These are phyloP conservation scores for Penicillium canescens DNA, from an alignment of 495 filamentous ascomycete species.

Conservation along the genomic window DNA sequence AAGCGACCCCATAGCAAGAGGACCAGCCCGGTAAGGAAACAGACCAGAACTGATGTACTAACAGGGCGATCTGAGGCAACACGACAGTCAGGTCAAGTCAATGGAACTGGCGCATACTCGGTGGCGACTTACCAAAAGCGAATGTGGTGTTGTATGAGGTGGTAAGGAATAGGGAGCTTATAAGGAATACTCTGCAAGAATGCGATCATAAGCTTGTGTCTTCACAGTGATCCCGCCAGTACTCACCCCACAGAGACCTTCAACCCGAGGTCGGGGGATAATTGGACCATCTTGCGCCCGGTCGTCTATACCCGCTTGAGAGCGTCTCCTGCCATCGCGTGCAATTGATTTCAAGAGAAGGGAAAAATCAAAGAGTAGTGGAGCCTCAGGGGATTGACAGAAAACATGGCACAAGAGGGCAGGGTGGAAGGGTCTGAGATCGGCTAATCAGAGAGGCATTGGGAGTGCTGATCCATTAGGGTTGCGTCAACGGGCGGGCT, in stretches of 20 bases:
- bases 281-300: constrained; percentile 29
- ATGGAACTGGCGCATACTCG: background rate
- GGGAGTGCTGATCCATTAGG: constrained; percentile 18
- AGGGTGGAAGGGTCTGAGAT: constrained; percentile 1
- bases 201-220: constrained; percentile 11
- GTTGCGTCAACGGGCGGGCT: constrained; percentile 24
- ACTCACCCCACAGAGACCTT: constrained; percentile 42
- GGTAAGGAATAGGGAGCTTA: constrained; percentile 35
- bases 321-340: constrained; percentile 15
- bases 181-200: constrained; percentile 32
- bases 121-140: constrained; percentile 39
- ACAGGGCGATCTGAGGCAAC: constrained; percentile 40
- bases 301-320: background rate
- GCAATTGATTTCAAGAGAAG: background rate
- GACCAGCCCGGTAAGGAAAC: constrained; percentile 34
- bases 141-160: constrained; percentile 40
- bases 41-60: constrained; percentile 36
- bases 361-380: constrained; percentile 12
- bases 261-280: constrained; percentile 37
- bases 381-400: constrained; percentile 26
- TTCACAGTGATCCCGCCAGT: background rate
- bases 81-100: constrained; percentile 10
- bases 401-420: constrained; percentile 11
- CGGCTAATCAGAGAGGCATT: constrained; percentile 14
- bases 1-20: constrained; percentile 37